Evolutionary conservation across 2,329 filamentous ascomycete genomes (phyloP), one percentile per base, ranked within the genome.

Genomic region (Plenodomus tracheiphilus): DNA sequence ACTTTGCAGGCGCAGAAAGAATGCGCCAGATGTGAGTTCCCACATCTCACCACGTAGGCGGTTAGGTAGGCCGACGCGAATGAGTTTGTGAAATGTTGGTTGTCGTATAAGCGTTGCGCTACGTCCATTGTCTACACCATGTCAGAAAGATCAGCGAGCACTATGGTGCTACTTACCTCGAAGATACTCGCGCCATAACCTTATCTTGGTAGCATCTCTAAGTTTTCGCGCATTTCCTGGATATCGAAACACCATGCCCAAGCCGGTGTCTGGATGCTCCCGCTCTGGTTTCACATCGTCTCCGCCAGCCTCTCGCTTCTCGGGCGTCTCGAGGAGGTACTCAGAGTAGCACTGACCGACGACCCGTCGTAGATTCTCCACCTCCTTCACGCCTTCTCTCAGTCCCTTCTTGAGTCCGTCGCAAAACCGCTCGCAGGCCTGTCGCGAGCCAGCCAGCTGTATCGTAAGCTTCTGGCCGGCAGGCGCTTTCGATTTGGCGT

Each of bases 71-170:
- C 94, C 94, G 57, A 99, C 94, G 44, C 94, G 85, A 56, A 99
- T 96, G 41, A 99, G 83, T 72, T 97, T 97, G 76, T 97, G 94
- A 65, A 97, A 97, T 20, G 94, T 97, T 3, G 94, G 93, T 69
- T 99, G 94, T 48, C 94, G 88, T 50, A 99, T 87, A 43, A 99
- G 77, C 1, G 92, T 97, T 45, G 88, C 84, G 73, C 96, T 97
- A 48, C 94, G 86, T 42, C 94, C 94, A 68, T 97, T 97, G 69
- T 97, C 94, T 53, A 34, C 21, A 6, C 3, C 21, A 17, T 51
- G 56, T 68, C 46, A 65, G 56, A 17, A 39, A 15, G n/a, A 11
- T 22, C 6, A 4, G n/a, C 18, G 13, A 8, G 25, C 19, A 11
- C 20, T 25, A 9, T 5, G 32, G 15, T 51, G 28, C 48, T 66